phyloP scores from a whole-genome alignment of 495 filamentous ascomycete genomes.

The Alectoria sarmentosa region DNA sequence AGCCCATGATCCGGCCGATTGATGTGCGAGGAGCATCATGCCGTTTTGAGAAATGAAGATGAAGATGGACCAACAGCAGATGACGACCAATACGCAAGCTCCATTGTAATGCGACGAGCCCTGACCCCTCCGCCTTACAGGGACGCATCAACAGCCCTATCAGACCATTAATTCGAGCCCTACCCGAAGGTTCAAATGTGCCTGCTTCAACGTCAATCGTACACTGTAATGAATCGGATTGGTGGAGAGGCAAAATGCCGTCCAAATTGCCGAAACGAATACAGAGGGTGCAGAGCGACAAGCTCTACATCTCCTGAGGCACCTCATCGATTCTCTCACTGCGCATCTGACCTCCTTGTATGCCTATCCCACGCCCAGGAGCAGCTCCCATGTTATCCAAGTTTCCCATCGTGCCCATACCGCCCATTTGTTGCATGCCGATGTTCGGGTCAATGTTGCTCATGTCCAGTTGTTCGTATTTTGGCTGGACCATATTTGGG shows the following conservation, averaged over 20 bases:
- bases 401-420: constrained; percentile 14
- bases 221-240: neutral
- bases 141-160: constrained; percentile 18
- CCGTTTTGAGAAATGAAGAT: constrained; percentile 7
- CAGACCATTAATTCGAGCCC: constrained; percentile 15
- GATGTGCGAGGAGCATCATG: constrained; percentile 1
- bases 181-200: constrained; percentile 15
- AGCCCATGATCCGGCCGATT: neutral
- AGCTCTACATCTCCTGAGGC: constrained; percentile 19
- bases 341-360: constrained; percentile 16
- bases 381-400: constrained; percentile 10
- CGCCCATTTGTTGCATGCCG: constrained; percentile 16
- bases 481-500: constrained; percentile 3
- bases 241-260: neutral
- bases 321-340: constrained; percentile 21
- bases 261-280: constrained; percentile 7
- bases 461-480: constrained; percentile 20
- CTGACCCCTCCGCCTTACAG: constrained; percentile 16
- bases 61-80: constrained; percentile 14
- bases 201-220: constrained; percentile 14
- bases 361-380: constrained; percentile 16
- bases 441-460: constrained; percentile 24
- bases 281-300: neutral
- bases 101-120: constrained; percentile 16
- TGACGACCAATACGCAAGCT: constrained; percentile 7